Conservation (phyloP, 2,329 filamentous ascomycete genomes). For the Hymenoscyphus occultus region DNA sequence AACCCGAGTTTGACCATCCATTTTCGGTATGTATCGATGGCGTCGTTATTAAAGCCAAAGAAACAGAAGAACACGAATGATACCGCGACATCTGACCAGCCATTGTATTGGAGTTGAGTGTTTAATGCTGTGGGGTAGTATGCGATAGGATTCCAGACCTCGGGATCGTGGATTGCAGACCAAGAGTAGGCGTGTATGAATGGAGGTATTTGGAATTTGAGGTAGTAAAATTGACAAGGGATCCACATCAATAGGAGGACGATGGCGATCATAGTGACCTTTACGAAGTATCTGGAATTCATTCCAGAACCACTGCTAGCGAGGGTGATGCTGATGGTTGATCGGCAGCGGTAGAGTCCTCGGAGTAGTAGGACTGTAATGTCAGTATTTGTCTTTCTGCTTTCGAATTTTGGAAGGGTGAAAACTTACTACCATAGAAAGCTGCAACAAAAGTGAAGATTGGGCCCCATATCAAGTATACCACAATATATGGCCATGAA, state of each 20-base stretch:
- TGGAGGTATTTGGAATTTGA: constrained; percentile 48
- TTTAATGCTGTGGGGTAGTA: constrained; percentile 41
- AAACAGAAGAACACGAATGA: constrained; percentile 58
- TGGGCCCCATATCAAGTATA: constrained; percentile 55
- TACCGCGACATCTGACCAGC: constrained; percentile 54
- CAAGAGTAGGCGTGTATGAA: constrained; percentile 48
- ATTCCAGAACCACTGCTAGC: constrained; percentile 47
- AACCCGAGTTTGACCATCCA: constrained; percentile 26
- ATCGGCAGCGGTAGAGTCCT: constrained; percentile 59
- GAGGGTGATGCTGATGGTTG: constrained; percentile 55
- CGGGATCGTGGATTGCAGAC: constrained; percentile 47
- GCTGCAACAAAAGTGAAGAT: constrained; percentile 51
- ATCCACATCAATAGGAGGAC: constrained; percentile 49
- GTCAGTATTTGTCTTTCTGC: constrained; percentile 16
- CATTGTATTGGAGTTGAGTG: constrained; percentile 48
- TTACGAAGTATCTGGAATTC: constrained; percentile 58
- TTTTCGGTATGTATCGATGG: constrained; percentile 48
- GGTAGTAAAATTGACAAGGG: constrained; percentile 50
- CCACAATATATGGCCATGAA: constrained; percentile 55
- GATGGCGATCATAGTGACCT: constrained; percentile 56
- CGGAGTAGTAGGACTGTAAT: constrained; percentile 53
- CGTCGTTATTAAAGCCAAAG: constrained; percentile 63
- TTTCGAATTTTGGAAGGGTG: neutral
- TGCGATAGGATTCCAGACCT: constrained; percentile 47
- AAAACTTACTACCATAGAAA: constrained; percentile 55